These are phyloP conservation scores for Tuber aestivum DNA, from an alignment of 495 filamentous ascomycete species.

Conservation along the genomic window DNA sequence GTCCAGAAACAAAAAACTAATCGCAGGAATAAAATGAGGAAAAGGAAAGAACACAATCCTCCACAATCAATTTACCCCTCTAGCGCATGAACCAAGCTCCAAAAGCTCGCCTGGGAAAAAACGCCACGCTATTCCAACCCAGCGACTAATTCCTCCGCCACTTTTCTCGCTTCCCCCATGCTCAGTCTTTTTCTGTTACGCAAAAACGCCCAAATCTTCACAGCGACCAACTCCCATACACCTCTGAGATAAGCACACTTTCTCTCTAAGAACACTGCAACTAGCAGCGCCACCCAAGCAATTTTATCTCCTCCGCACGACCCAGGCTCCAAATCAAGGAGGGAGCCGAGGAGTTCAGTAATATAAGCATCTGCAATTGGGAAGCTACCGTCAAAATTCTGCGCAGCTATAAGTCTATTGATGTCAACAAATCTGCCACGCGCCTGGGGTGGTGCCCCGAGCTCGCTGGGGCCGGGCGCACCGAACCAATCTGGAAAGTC, in stretches of 20 bases:
- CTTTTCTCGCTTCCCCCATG: not conserved
- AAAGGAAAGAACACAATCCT: too few relatives aligned
- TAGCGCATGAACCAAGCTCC: too few relatives aligned
- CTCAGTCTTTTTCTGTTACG: slow-evolving; percentile 4
- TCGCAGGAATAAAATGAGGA: not conserved
- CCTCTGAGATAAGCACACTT: slow-evolving; percentile 45
- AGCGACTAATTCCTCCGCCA: slow-evolving; percentile 4
- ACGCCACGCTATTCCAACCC: not conserved
- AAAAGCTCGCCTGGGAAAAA: too few relatives aligned
- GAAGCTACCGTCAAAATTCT: too few relatives aligned
- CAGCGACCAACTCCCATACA: slow-evolving; percentile 55
- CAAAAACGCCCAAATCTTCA: slow-evolving; percentile 51
- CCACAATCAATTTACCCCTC: too few relatives aligned
- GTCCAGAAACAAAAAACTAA: not conserved
- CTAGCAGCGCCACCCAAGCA: slow-evolving; percentile 49
- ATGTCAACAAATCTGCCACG: too few relatives aligned
- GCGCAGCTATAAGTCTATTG: too few relatives aligned
- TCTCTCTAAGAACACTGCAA: slow-evolving; percentile 48
- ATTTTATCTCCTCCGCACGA: slow-evolving; percentile 17
- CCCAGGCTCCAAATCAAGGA: slow-evolving; percentile 22
- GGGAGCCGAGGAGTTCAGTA: too few relatives aligned
- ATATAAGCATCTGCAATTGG: too few relatives aligned
- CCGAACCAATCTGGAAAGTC: too few relatives aligned
- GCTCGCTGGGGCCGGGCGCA: too few relatives aligned
- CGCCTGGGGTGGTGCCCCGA: too few relatives aligned